A percentile compares a stretch with the other conserved stretches of the same genome.
Evolutionary conservation across 2,329 filamentous ascomycete genomes (phyloP).

Genomic region (Sordariomycetes sp.): DNA sequence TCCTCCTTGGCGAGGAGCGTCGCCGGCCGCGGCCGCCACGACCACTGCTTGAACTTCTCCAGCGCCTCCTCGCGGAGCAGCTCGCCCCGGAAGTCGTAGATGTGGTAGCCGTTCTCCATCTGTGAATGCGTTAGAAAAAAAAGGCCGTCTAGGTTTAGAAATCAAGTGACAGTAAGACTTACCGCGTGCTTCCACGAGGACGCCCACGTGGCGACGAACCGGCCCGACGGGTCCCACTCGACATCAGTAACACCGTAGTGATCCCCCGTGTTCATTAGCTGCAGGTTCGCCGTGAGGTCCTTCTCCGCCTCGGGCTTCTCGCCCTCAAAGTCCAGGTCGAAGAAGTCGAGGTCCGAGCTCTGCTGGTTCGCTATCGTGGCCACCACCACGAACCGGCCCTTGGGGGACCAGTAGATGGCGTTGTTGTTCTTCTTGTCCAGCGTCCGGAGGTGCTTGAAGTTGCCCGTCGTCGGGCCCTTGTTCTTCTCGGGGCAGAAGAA

Average conservation of each 20-base stretch:
- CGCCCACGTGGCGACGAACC: conserved; percentile 88
- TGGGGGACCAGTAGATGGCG: conserved; percentile 97
- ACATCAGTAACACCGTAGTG: conserved; percentile 98
- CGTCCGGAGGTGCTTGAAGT: conserved; percentile 93
- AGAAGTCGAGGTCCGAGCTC: conserved; percentile 94
- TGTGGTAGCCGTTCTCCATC: conserved; percentile 99
- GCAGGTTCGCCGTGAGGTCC: conserved; percentile 86
- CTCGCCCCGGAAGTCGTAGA: conserved; percentile 93
- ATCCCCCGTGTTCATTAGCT: conserved; percentile 86
- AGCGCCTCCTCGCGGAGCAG: conserved; percentile 81
- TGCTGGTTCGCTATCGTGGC: conserved; percentile 88
- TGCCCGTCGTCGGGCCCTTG: conserved; percentile 71
- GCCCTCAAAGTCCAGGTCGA: conserved; percentile 94
- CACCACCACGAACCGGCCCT: conserved; percentile 87
- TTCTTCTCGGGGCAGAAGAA: conserved; percentile 97
- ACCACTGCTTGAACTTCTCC: conserved; percentile 96
- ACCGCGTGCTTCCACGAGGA: conserved; percentile 94
- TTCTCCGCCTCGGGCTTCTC: conserved; percentile 91
- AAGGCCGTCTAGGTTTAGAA: conserved; percentile 10
- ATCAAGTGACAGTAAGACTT: conserved; percentile 28
- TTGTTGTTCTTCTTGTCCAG: conserved; percentile 99
- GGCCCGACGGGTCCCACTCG: conserved; percentile 94
- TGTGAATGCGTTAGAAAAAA: conserved; percentile 23
- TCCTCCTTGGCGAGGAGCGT: conserved; percentile 94
- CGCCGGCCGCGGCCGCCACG: conserved; percentile 84